These are phyloP conservation scores for Paraphaeosphaeria minitans DNA, from an alignment of 2,329 filamentous ascomycete genomes.

Conservation along the genomic window DNA sequence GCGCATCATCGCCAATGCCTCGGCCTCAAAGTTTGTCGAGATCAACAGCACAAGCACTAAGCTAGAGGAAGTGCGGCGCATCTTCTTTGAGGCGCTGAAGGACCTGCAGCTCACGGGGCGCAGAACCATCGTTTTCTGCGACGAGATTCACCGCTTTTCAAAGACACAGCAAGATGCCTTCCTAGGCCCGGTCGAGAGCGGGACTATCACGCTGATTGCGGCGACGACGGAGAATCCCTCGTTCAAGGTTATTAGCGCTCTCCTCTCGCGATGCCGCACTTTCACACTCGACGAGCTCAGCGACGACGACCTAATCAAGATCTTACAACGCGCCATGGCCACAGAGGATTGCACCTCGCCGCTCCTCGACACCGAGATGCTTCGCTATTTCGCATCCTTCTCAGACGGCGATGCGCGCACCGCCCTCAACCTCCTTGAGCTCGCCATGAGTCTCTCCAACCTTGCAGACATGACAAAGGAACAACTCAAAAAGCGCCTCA, in stretches of 20 bases:
- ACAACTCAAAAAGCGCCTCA: conserved; percentile 80
- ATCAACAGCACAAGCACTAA: conserved; percentile 92
- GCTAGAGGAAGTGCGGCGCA: conserved; percentile 88
- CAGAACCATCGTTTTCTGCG: conserved; percentile 95
- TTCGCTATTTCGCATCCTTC: conserved; percentile 82
- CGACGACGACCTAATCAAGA: conserved; percentile 71
- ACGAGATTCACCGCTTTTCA: conserved; percentile 92
- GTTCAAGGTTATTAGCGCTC: conserved; percentile 86
- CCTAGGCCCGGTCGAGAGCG: conserved; percentile 86
- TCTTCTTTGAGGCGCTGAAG: conserved; percentile 82
- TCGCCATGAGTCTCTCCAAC: conserved; percentile 78
- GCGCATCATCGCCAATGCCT: conserved; percentile 81
- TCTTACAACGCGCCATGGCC: conserved; percentile 75
- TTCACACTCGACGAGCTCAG: conserved; percentile 82
- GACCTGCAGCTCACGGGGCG: conserved; percentile 81
- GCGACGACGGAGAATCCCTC: conserved; percentile 97
- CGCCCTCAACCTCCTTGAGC: conserved; percentile 87
- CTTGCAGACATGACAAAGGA: conserved; percentile 71
- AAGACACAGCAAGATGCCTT: conserved; percentile 96
- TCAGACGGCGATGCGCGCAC: conserved; percentile 92
- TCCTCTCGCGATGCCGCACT: conserved; percentile 86
- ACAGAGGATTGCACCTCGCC: conserved; percentile 60
- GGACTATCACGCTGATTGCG: conserved; percentile 87
- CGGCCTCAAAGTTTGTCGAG: conserved; percentile 87
- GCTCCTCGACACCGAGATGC: conserved; percentile 76